phyloP scores from a whole-genome alignment of 2,329 filamentous ascomycete species.

The Diaporthe ilicicola region DNA sequence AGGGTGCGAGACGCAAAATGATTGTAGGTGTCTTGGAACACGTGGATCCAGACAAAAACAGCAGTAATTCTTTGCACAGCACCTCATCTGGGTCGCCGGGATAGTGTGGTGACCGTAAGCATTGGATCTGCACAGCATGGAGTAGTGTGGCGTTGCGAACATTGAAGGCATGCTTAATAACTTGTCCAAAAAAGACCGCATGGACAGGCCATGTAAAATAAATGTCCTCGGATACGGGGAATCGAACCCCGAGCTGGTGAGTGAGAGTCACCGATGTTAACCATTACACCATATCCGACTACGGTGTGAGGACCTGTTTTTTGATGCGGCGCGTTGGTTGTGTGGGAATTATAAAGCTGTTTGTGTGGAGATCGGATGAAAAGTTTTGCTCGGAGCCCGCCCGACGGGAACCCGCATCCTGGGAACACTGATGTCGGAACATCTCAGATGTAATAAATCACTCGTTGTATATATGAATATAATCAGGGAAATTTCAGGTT shows the following conservation, averaged over 20 bases:
- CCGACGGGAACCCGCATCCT: background rate
- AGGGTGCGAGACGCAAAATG: too few relatives aligned
- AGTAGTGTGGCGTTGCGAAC: too few relatives aligned
- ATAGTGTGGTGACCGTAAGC: too few relatives aligned
- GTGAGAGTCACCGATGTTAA: slow-evolving; percentile 24
- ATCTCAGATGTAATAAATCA: background rate
- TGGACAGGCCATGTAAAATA: background rate
- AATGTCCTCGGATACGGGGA: slow-evolving; percentile 13
- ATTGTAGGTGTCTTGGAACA: too few relatives aligned
- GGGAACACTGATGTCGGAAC: background rate
- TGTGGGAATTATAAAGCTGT: background rate
- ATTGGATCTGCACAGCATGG: too few relatives aligned
- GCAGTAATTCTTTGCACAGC: too few relatives aligned
- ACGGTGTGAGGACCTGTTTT: slow-evolving; percentile 14
- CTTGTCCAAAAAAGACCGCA: background rate
- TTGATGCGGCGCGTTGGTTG: background rate
- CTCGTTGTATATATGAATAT: too few relatives aligned
- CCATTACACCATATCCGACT: slow-evolving; percentile 25
- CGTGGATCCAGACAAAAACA: too few relatives aligned
- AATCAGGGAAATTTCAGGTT: too few relatives aligned
- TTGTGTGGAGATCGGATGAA: slow-evolving; percentile 1
- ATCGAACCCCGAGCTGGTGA: slow-evolving; percentile 25
- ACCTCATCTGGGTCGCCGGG: too few relatives aligned
- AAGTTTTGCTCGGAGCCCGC: slow-evolving; percentile 13
- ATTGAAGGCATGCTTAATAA: background rate